These are phyloP conservation scores for Brassica balearica DNA, from an alignment of 441 rosid species.

Conservation along the genomic window DNA sequence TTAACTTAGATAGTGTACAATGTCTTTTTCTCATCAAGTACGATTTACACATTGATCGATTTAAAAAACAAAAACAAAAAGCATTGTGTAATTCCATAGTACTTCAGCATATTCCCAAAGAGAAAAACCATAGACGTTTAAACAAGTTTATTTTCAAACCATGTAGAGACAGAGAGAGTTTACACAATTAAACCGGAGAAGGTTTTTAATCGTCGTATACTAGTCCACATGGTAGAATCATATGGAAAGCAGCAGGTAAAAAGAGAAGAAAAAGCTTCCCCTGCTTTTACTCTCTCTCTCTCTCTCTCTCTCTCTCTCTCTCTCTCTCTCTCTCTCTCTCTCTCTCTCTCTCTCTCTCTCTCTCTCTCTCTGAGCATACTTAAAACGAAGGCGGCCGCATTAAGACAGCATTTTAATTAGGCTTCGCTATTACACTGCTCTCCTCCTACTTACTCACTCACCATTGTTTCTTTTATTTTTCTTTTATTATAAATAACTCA, in stretches of 20 bases:
- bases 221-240: slow-evolving; percentile 21
- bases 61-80: not conserved
- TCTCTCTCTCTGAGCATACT: slow-evolving; percentile 28
- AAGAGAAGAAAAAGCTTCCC: slow-evolving; percentile 30
- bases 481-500: slow-evolving; percentile 7
- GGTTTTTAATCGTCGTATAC: not conserved
- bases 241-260: slow-evolving; percentile 26
- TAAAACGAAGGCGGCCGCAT: slow-evolving; percentile 43
- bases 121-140: not conserved
- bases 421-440: slow-evolving; percentile 27
- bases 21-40: not conserved
- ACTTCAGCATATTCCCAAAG: slow-evolving; percentile 3
- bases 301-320: slow-evolving; percentile 10
- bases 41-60: not conserved
- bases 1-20: not conserved
- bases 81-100: not conserved
- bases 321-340: not conserved
- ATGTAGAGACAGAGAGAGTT: not conserved
- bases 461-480: not conserved
- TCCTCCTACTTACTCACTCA: slow-evolving; percentile 22
- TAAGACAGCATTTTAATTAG: slow-evolving; percentile 38
- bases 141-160: not conserved
- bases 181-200: not conserved
- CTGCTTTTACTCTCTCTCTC: slow-evolving; percentile 25
- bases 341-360: slow-evolving; percentile 8